Evolutionary conservation across 73 alveolate species (phyloP), one percentile per base, ranked within the genome.

Genomic region (Uronychia binucleata): DNA sequence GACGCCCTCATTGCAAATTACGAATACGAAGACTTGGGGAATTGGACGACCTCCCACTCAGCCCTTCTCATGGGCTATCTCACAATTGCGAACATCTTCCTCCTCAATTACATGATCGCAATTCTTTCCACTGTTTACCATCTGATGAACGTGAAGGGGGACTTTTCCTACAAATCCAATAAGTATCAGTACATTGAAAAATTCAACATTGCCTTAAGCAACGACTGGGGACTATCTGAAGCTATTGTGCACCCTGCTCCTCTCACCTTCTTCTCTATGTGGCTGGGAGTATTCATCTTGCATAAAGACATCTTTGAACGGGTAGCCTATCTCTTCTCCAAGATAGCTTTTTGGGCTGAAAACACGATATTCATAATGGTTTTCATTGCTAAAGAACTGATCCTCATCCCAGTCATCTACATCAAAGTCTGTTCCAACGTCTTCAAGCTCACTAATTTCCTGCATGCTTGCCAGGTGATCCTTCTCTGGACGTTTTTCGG

Each of bases 171-270:
- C 34, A 75, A 83, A 79, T 35, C 84, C 13, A 82, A 77, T 58
- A 82, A 83, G 59, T 88, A 82, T 77, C 86, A 88, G 59, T 88
- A 82, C 58, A 88, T 88, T 30, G 94, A 88, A 57, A 88, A 88
- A 67, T 88, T 59, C 34, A 35, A 82, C 14, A 77, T 82, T 32
- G 85, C 91, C 26, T 31, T 88, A 85, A 58, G 74, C 0, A 86
- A 88, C 58, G 81, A 88, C 26, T 28, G 84, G 59, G 91, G 94
- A 26, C 80, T 59, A 33, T 30, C 79, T 26, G 94, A 88, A 35
- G 33, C 83, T 8, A 34, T 88, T 25, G 83, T 88, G 14, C 90
- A 82, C 74, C 94, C 94, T 27, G 82, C 89, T 8, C 94, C 94
- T 0, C 28, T 83, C 34, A 88, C 82, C 77, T 58, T 88, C 31